Percentiles rank a stretch among this genome's conserved stretches.
Conservation (phyloP, 2,329 filamentous ascomycete genomes). For the Seiridium unicorne region DNA sequence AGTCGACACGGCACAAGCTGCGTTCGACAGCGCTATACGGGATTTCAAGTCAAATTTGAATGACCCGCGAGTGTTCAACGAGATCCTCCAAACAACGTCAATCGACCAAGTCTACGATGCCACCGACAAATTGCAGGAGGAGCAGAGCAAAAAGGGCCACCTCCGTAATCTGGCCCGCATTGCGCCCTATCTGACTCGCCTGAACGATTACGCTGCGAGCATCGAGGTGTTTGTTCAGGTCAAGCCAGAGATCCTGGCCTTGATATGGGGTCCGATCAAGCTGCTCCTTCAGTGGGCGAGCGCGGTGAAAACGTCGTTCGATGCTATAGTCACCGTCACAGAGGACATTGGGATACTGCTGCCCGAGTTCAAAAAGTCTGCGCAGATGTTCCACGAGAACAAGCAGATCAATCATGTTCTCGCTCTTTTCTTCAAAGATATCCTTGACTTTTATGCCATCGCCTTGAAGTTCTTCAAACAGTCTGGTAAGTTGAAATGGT, state of each 20-base stretch:
- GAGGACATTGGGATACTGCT: slow-evolving; percentile 21
- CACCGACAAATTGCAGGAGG: slow-evolving; percentile 29
- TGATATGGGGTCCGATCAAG: slow-evolving; percentile 36
- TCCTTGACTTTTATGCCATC: slow-evolving; percentile 33
- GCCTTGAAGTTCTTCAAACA: slow-evolving; percentile 28
- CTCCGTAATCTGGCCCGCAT: slow-evolving; percentile 30
- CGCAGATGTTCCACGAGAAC: slow-evolving; percentile 20
- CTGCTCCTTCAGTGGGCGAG: slow-evolving; percentile 21
- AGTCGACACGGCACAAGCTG: not conserved
- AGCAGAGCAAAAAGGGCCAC: slow-evolving; percentile 22
- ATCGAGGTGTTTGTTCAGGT: slow-evolving; percentile 30
- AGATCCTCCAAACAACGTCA: slow-evolving; percentile 11
- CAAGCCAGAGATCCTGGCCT: slow-evolving; percentile 28
- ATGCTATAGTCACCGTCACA: slow-evolving; percentile 20
- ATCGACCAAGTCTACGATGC: slow-evolving; percentile 31
- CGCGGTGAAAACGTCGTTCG: slow-evolving; percentile 17
- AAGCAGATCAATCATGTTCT: slow-evolving; percentile 22
- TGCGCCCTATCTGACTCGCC: slow-evolving; percentile 24
- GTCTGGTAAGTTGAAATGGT: slow-evolving; percentile 17
- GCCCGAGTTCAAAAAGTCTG: slow-evolving; percentile 21
- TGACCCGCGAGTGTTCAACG: not conserved
- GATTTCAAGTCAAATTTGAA: not conserved
- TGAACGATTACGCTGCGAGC: slow-evolving; percentile 22
- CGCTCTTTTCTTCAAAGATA: slow-evolving; percentile 31
- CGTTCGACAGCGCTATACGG: not conserved